Evolutionary conservation across 768 basidiomycete species (phyloP), one percentile per base, ranked within the genome.

Genomic region (Leucogyrophana mollusca): DNA sequence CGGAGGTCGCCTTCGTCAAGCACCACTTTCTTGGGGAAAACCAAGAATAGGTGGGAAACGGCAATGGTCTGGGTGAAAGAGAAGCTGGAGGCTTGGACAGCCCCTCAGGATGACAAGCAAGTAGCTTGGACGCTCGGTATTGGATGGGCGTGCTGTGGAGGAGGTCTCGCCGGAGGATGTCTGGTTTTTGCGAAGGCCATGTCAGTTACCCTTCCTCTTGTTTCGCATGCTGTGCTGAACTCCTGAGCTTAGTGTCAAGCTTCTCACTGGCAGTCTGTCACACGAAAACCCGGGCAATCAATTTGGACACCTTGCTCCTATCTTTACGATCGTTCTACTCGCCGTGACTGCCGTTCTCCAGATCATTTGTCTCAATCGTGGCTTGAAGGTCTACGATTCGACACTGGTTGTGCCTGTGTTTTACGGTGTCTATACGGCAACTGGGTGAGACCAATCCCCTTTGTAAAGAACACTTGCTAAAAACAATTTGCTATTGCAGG

Each of bases 391-490:
- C 8, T 94, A 94, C 55, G 94, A 93, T 58, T 90, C 88, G 14
- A 91, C 90, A 0, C 67, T 96, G 1, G 92, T 96, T 14, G 94
- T 96, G 0, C 94, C 95, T 0, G 85, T 94, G 11, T 96, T 97
- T 62, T 97, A 95, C 60, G 92, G 92, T 9, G 83, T 93, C 9
- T 94, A 94, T 59, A 94, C 91, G 0, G 87, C 87, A 2, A 76
- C 80, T 18, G 90, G 90, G 80, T 89, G 61, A 36, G 77, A 67
- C 21, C 3, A 39, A 30, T 2, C n/a, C n/a, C 43, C 14, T 17
- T 22, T 25, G 9, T 9, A 1, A 6, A 18, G 30, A 17, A 42
- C 20, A 45, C 34, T 30, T 41, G 46, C 35, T 56, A 13, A 59
- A 43, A 23, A 30, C 44, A 38, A 20, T 7, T 13, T 36, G 20